Evolutionary conservation across 345 rosid genomes (phyloP).

Genomic region (Rhodamnia rubescens): DNA sequence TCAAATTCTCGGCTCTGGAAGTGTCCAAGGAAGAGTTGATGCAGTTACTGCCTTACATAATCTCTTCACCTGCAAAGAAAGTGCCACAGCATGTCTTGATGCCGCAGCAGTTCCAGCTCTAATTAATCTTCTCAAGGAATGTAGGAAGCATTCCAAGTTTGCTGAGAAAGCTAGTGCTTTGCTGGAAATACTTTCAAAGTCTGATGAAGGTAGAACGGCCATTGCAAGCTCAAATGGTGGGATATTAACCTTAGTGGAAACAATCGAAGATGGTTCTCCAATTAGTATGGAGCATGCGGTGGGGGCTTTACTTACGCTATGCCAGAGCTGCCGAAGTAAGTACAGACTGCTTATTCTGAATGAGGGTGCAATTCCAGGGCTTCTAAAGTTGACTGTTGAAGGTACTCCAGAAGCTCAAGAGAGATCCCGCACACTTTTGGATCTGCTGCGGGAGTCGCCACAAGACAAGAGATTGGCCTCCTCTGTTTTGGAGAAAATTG

Average conservation of each 20-base stretch:
- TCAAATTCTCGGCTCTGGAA: slow-evolving; percentile 61
- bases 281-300: slow-evolving; percentile 52
- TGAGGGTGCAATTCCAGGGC: slow-evolving; percentile 79
- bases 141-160: slow-evolving; percentile 67
- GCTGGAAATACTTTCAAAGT: slow-evolving; percentile 47
- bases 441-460: slow-evolving; percentile 58
- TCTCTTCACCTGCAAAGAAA: slow-evolving; percentile 44
- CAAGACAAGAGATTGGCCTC: slow-evolving; percentile 41
- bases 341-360: slow-evolving; percentile 55
- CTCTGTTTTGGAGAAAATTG: slow-evolving; percentile 42
- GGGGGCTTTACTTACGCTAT: slow-evolving; percentile 48
- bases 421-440: slow-evolving; percentile 51
- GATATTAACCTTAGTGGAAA: slow-evolving; percentile 61
- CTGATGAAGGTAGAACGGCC: slow-evolving; percentile 59
- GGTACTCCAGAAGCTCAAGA: slow-evolving; percentile 56
- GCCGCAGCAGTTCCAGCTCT: slow-evolving; percentile 57
- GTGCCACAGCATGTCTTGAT: slow-evolving; percentile 29
- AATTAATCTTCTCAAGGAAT: slow-evolving; percentile 55
- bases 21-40: slow-evolving; percentile 68
- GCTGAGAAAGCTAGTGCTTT: slow-evolving; percentile 60
- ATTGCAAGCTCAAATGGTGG: slow-evolving; percentile 41
- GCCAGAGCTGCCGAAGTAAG: slow-evolving; percentile 44
- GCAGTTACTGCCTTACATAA: slow-evolving; percentile 70
- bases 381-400: slow-evolving; percentile 52
- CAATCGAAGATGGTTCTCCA: slow-evolving; percentile 68